Evolutionary conservation across 129 eudicot genomes (phyloP), one percentile per base, ranked within the genome.

Genomic region (Chrysanthemum lavandulifolium): DNA sequence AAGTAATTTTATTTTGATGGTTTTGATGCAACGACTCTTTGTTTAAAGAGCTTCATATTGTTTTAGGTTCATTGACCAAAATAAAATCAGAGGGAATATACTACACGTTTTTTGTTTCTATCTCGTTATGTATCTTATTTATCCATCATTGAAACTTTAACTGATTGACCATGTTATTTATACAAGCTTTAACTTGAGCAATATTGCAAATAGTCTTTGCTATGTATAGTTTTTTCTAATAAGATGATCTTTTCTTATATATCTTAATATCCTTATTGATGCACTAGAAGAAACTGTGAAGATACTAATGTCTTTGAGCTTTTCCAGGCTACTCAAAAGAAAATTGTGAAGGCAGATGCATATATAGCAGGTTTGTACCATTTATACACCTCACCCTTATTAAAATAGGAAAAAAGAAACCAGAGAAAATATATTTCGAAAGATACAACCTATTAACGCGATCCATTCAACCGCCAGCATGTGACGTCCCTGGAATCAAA

Each of bases 401-500:
- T 13, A 43, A 50, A 72, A 47, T 2, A 68, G 18, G 48, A 0
- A 23, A 70, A 53, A 13, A 53, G 13, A 43, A 75, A 5, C 56
- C 10, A 58, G 18, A 27, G 10, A 51, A 43, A 58, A 16, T 23
- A 15, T 3, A 6, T 15, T 51, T 12, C 65, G 13, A 40, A 23
- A 74, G 50, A 50, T 50, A 55, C 3, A 47, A 27, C 62, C 64
- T 23, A 59, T 48, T 68, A 69, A 79, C 66, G 18, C 45, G 56
- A 50, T 31, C 23, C 29, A 9, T 10, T 75, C 25, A 7, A 55
- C 29, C 69, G 72, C 67, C 97, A 94, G 98, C 98, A 61, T 94
- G 98, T 76, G 98, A 94, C 84, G 97, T 94, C 78, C 98, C 98
- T 61, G 98, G 98, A 66, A 94, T 94, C 61, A 90, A 94, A 85